Evolutionary conservation across 1,284 basidiomycete genomes (phyloP), one percentile per base, ranked within the genome.

Genomic region (Rhodofomes roseus): DNA sequence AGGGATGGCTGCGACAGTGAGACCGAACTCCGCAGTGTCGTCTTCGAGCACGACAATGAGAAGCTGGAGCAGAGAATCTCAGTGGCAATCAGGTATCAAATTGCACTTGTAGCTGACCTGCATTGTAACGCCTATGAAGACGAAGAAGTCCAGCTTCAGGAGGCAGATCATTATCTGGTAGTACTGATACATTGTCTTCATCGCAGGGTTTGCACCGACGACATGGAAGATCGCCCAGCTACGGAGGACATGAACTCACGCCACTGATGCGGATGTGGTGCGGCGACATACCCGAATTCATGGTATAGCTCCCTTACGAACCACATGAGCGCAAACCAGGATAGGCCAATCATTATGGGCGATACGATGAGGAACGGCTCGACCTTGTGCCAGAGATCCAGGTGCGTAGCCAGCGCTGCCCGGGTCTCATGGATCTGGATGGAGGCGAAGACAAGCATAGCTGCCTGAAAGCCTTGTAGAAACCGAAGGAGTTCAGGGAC

Each of bases 151-250:
- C 69, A 94, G 92, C 71, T 93, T 93, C 66, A 93, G 82, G 48
- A 93, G 79, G 69, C 90, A 92, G 56, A 93, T 85, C 79, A 92
- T 85, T 66, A 93, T 83, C 72, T 93, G 89, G 69, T 93, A 93
- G 74, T 79, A 90, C 65, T 88, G 87, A 70, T 91, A 93, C 90
- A 93, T 92, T 40, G 81, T 89, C 76, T 92, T 93, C 81, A 90
- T 85, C 64, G 81, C 86, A 5, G 87, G 87, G 64, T 89, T 89
- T 31, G 89, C 90, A 39, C 92, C 91, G 25, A 93, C 90, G 39
- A 90, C 84, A 67, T 92, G 90, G 77, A 93, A 92, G 68, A 93
- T 89, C 41, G 90, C 90, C 90, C 90, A 92, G 54, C 90, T 87
- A 61, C 9, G 41, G 23, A 18, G 18, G 2, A 51, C 2, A 18